Evolutionary conservation across 345 rosid genomes (phyloP).

Genomic region (Hibiscus tridactylites): DNA sequence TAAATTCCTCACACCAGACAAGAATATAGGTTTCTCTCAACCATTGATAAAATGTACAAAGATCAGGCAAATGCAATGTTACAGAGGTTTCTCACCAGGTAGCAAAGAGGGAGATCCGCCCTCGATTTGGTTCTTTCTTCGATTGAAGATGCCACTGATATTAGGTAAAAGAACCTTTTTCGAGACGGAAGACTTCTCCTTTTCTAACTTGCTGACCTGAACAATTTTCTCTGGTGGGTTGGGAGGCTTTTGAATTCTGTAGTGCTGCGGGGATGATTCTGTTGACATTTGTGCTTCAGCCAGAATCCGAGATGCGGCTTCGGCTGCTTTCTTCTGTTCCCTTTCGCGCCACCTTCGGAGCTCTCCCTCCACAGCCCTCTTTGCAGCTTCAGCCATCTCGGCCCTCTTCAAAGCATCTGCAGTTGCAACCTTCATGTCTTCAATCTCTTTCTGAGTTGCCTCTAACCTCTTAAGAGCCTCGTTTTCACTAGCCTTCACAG

Average conservation of each 20-base stretch:
- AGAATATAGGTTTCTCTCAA: constrained; percentile 19
- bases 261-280: constrained; percentile 57
- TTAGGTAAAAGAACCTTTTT: constrained; percentile 58
- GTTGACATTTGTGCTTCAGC: constrained; percentile 55
- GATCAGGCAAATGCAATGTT: constrained; percentile 17
- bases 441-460: constrained; percentile 63
- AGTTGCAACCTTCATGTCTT: constrained; percentile 63
- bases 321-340: constrained; percentile 85
- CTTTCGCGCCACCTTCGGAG: constrained; percentile 82
- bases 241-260: constrained; percentile 40
- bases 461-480: constrained; percentile 74
- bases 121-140: constrained; percentile 75
- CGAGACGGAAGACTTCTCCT: constrained; percentile 41
- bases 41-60: constrained; percentile 24
- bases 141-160: constrained; percentile 60
- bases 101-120: constrained; percentile 79
- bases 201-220: constrained; percentile 48
- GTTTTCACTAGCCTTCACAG: constrained; percentile 86
- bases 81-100: constrained; percentile 64
- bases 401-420: constrained; percentile 70
- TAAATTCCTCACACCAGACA: constrained; percentile 6
- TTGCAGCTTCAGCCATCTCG: constrained; percentile 94
- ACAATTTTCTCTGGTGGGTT: constrained; percentile 26
- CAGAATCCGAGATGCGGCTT: constrained; percentile 64
- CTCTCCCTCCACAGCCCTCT: constrained; percentile 89